Percentiles rank a stretch among this genome's conserved stretches.
Conservation (phyloP, 1,139 yeast species). For the Fermentozyma sake region DNA sequence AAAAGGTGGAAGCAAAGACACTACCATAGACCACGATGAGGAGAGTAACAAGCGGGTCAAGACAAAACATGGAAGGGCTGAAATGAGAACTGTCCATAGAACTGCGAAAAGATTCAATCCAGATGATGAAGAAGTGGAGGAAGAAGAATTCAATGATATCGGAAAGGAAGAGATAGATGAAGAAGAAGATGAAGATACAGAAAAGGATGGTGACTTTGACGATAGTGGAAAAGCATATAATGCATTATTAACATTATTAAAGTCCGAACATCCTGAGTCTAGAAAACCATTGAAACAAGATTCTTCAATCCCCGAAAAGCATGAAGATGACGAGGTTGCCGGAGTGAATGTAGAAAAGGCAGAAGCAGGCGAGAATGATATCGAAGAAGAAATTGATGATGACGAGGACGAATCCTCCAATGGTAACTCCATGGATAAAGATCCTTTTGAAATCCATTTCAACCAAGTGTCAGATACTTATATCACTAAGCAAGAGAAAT, state of each 20-base stretch:
- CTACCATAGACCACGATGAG: conserved; percentile 1
- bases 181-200: conserved; percentile 12
- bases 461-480: conserved; percentile 46
- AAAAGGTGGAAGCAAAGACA: conserved; percentile 4
- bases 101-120: conserved; percentile 37
- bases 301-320: conserved; percentile 20
- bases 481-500: conserved; percentile 30
- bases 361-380: conserved; percentile 32
- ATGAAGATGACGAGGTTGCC: conserved; percentile 32
- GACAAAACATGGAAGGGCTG: conserved; percentile 55
- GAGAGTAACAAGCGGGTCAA: conserved; percentile 9
- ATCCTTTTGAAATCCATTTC: conserved; percentile 77
- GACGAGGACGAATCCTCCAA: conserved; percentile 23
- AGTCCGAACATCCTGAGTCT: conserved; percentile 40
- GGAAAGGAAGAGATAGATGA: conserved; percentile 14
- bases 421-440: conserved; percentile 26
- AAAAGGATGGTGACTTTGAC: conserved; percentile 8
- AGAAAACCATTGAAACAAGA: conserved; percentile 7
- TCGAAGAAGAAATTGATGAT: conserved; percentile 22
- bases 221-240: conserved; percentile 52
- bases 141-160: conserved; percentile 7
- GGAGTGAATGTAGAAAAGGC: conserved; percentile 14
- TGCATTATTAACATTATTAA: conserved; percentile 69
- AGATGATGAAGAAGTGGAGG: conserved; percentile 7
- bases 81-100: conserved; percentile 54